These are phyloP conservation scores for Aspergillus sp. DNA, from an alignment of 2,329 filamentous ascomycete genomes.

Conservation along the genomic window DNA sequence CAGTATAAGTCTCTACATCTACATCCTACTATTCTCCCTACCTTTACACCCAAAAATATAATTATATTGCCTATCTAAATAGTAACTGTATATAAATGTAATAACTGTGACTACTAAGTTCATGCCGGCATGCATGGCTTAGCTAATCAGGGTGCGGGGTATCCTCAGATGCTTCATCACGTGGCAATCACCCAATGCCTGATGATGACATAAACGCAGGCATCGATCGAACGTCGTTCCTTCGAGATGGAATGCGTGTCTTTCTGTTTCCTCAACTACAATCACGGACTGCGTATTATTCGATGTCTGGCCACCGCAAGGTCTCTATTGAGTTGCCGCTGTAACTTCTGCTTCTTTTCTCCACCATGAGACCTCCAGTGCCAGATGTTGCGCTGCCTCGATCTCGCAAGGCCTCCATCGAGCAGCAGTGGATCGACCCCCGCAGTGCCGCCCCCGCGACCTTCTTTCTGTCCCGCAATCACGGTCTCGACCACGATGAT, in stretches of 20 bases:
- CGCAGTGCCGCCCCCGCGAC: slow-evolving; percentile 52
- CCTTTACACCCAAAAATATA: no score
- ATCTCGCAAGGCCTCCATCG: slow-evolving; percentile 40
- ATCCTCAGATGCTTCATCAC: not conserved
- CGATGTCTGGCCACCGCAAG: slow-evolving; percentile 6
- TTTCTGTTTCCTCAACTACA: not conserved
- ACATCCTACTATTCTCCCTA: no score
- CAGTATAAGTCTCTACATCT: no score
- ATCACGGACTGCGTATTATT: not conserved
- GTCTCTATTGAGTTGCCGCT: not conserved
- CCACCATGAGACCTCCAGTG: slow-evolving; percentile 41
- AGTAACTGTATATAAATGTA: no score
- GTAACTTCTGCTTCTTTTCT: slow-evolving; percentile 6
- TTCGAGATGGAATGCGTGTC: not conserved
- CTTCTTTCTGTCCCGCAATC: slow-evolving; percentile 61
- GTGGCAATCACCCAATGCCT: not conserved
- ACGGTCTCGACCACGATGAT: slow-evolving; percentile 45
- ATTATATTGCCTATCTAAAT: no score
- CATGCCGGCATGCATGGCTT: not conserved
- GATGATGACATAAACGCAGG: not conserved
- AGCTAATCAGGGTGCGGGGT: not conserved
- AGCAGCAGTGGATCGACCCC: slow-evolving; percentile 39
- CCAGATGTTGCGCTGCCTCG: slow-evolving; percentile 35
- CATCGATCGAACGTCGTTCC: not conserved
- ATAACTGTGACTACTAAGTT: no score